Evolutionary conservation across 169 alveolate species (phyloP), one percentile per base, ranked within the genome.

Genomic region (Eimeria maxima): DNA sequence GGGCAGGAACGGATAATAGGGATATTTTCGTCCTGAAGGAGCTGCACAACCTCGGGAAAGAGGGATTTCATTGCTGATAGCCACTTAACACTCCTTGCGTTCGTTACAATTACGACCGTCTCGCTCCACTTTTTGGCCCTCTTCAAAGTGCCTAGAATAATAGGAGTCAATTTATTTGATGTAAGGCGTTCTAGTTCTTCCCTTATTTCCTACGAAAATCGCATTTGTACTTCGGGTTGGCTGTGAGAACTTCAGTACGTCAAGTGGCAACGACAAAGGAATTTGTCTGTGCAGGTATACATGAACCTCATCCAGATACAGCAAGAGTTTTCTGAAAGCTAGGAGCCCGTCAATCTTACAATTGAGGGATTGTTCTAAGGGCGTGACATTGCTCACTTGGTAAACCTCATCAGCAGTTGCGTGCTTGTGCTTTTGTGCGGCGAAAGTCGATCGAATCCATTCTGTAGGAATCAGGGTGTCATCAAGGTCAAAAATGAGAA

Each of bases 381-480:
- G 38, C 1, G 18, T 29, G 78, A 47, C 67, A 55, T 16, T 22
- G 18, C 95, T 44, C 20, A 93, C 96, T 81, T 81, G 92, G 93
- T 93, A 93, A 13, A 93, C 96, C 60, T 93, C 92, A 7, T 45
- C 93, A 7, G 96, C 29, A n/a, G 92, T 50, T 8, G 87, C 90
- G 20, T 74, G 73, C 47, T 93, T 73, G 11, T 93, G 87, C 63
- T 93, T 93, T 65, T 80, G 95, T 47, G 81, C 91, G 8, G 92
- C 96, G 88, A 78, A 93, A 14, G 93, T 16, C 73, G 93, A 93
- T 71, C 98, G 81, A 42, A 97, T 97, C 98, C 98, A 97, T 88
- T 97, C 98, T 5, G 98, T 97, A 65, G 98, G 98, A 76, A 97
- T 97, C 42, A 97, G 92, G 33, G 98, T 97, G 87, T 97, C 98